Base-by-base conservation (phyloP, 257 asterid genomes). In the Euphrasia confusa region DNA sequence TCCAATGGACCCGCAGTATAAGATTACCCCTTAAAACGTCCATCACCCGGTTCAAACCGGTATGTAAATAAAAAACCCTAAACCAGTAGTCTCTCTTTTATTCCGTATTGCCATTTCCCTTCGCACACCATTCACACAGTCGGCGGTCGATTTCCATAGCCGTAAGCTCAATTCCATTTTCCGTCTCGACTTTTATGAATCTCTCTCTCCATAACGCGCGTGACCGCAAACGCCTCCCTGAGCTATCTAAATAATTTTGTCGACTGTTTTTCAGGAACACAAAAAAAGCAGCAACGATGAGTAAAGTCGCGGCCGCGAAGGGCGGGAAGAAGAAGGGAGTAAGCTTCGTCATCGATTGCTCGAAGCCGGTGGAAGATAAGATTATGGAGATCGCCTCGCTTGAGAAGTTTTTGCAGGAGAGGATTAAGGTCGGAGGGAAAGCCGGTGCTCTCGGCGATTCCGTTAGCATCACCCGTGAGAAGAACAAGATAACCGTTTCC, bases 371-470 rank as follows among this genome's bases (percentile, higher is more conserved):
- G 14, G 91, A 84, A 66, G 88, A 84, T 60, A 81, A 73, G 74
- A 84, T 84, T 7, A 81, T 81, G 90, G 90, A 83, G 60, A 83
- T 83, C 62, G 81, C 83, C 10, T 76, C 90, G 4, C 80, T 83
- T 49, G 90, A 81, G 70, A 83, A 83, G 87, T 83, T 83, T 58
- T 69, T 83, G 17, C 87, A 78, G 71, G 90, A 80, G 83, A 71
- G 90, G 27, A 80, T 83, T 59, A 83, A 83, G 76, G 90, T 83
- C 55, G 90, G 85, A 7, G 90, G 90, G 0, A 83, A 83, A 60
- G 84, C 90, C 72, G 90, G 87, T 40, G 81, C 84, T 10, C 87
- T 83, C 21, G 87, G 87, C 4, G 90, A 83, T 35, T 72, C 85
- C 28, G 87, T 83, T n/a, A 48, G 85, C 40, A 71, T 83, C 33